Conservation (phyloP, 257 asterid genomes). For the Solanum virginianum region DNA sequence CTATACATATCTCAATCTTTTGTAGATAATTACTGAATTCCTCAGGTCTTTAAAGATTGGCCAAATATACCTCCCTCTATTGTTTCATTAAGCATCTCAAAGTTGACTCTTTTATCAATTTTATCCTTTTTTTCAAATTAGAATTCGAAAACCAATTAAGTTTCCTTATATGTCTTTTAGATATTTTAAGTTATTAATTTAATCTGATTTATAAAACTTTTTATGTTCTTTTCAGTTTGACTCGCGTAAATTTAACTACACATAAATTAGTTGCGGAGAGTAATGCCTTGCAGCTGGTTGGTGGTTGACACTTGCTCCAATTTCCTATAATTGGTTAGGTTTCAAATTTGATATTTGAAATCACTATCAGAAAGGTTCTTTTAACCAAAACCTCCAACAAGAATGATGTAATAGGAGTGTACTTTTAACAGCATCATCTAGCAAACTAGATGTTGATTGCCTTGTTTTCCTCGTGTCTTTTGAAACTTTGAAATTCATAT, state of each 20-base stretch:
- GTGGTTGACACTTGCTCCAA: slow-evolving; percentile 17
- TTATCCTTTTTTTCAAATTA: neutral
- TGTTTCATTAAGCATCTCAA: neutral
- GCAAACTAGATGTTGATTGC: neutral
- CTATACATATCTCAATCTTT: neutral
- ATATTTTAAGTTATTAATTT: neutral
- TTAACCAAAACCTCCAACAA: slow-evolving; percentile 13
- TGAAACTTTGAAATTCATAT: neutral
- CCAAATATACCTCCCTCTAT: neutral
- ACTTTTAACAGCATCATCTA: neutral
- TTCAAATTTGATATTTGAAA: slow-evolving; percentile 6
- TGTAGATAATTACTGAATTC: neutral
- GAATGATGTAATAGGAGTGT: neutral
- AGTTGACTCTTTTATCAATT: neutral
- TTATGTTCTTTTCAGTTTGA: neutral
- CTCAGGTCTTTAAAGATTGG: neutral
- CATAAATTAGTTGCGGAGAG: neutral
- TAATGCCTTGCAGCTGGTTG: neutral
- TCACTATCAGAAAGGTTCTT: slow-evolving; percentile 4
- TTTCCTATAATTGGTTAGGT: slow-evolving; percentile 23
- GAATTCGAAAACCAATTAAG: neutral
- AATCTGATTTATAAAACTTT: neutral
- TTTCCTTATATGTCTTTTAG: neutral
- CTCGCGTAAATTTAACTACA: neutral
- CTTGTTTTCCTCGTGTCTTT: neutral